Evolutionary conservation across 2,329 filamentous ascomycete species (phyloP).

Genomic region (Colletotrichum tabaci): DNA sequence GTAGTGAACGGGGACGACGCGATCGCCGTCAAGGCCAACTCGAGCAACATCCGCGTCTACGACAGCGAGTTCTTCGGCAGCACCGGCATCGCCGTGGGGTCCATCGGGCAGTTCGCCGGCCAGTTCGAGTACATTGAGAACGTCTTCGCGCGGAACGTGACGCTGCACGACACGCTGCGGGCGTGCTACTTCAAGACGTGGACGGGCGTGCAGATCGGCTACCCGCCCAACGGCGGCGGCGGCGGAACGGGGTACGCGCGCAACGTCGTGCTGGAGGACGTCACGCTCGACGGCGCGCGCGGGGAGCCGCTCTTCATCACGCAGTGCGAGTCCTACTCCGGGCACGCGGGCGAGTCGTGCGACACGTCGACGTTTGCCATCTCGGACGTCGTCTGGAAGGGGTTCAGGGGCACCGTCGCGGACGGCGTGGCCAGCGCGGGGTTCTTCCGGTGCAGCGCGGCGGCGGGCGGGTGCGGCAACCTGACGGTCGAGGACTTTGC

Average conservation of each 20-base stretch:
- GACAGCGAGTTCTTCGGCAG: slow-evolving; percentile 65
- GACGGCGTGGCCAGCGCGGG: slow-evolving; percentile 46
- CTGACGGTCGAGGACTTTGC: slow-evolving; percentile 47
- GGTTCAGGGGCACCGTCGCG: slow-evolving; percentile 49
- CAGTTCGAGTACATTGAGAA: slow-evolving; percentile 65
- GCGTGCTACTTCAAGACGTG: slow-evolving; percentile 72
- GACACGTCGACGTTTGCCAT: slow-evolving; percentile 53
- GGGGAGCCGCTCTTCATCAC: slow-evolving; percentile 52
- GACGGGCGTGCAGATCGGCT: slow-evolving; percentile 65
- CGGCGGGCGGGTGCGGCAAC: slow-evolving; percentile 51
- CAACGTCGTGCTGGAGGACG: slow-evolving; percentile 52
- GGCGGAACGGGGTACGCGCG: slow-evolving; percentile 63
- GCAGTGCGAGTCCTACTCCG: slow-evolving; percentile 55
- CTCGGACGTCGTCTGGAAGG: slow-evolving; percentile 47
- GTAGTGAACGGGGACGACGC: slow-evolving; percentile 68
- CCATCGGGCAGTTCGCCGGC: slow-evolving; percentile 68
- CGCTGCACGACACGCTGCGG: slow-evolving; percentile 61
- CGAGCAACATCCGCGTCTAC: slow-evolving; percentile 66
- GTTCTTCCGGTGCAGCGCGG: slow-evolving; percentile 51
- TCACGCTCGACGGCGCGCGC: slow-evolving; percentile 47
- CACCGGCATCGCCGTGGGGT: slow-evolving; percentile 69
- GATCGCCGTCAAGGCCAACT: slow-evolving; percentile 70
- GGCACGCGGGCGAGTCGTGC: slow-evolving; percentile 52
- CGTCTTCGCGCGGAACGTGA: slow-evolving; percentile 63
- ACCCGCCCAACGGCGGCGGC: slow-evolving; percentile 71